Percentiles rank a stretch among this genome's conserved stretches.
phyloP scores from a whole-genome alignment of 768 basidiomycete species.

The Amanita pallidorosea region DNA sequence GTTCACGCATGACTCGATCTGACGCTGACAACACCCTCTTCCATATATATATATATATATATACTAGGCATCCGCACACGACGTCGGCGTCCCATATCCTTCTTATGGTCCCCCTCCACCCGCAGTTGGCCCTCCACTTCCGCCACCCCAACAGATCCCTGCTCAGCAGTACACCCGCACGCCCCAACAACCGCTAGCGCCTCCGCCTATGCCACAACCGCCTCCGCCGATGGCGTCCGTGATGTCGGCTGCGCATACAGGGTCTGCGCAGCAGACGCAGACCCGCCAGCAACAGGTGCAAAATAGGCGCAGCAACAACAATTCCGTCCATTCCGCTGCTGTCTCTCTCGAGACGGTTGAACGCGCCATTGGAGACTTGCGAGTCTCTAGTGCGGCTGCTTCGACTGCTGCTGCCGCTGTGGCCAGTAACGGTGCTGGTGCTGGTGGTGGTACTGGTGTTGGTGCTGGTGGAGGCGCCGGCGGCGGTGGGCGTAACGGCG shows the following conservation, averaged over 20 bases:
- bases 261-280: constrained; percentile 13
- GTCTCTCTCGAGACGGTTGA: constrained; percentile 64
- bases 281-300: constrained; percentile 9
- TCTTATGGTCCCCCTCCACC: constrained; percentile 15
- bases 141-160: constrained; percentile 17
- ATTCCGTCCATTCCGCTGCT: constrained; percentile 59
- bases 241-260: background rate
- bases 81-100: constrained; percentile 15
- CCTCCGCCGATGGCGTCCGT: background rate
- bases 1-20: background rate
- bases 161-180: constrained; percentile 10
- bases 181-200: constrained; percentile 3
- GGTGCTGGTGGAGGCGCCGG: too few relatives aligned
- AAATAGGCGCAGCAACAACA: constrained; percentile 23
- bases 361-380: constrained; percentile 41
- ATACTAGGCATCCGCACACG: constrained; percentile 38
- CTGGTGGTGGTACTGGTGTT: constrained; percentile 11
- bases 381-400: constrained; percentile 21
- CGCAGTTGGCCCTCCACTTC: constrained; percentile 11
- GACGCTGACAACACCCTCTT: background rate
- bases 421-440: background rate
- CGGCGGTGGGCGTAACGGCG: constrained; percentile 18
- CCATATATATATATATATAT: background rate
- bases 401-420: constrained; percentile 5
- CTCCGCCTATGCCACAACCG: background rate